Conservation (phyloP, 768 basidiomycete species). For the Austroboletus eburneus region DNA sequence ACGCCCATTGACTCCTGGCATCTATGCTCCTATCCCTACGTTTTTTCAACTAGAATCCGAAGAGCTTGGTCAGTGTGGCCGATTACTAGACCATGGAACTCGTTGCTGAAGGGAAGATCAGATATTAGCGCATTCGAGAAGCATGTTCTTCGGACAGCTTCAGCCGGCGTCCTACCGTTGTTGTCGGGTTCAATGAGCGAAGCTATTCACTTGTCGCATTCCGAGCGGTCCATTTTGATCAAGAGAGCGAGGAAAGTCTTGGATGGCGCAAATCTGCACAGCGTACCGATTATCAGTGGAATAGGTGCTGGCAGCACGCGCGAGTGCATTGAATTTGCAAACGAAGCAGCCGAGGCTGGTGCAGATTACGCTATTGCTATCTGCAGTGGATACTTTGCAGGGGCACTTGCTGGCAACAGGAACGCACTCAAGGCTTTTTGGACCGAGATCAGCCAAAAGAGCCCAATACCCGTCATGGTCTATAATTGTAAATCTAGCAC, state of each 20-base stretch:
- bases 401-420: slow-evolving; percentile 56
- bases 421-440: slow-evolving; percentile 76
- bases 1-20: slow-evolving; percentile 66
- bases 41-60: slow-evolving; percentile 76
- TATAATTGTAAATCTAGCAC: slow-evolving; percentile 66
- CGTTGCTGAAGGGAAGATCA: slow-evolving; percentile 5
- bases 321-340: slow-evolving; percentile 71
- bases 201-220: slow-evolving; percentile 66
- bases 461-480: slow-evolving; percentile 82
- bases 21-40: slow-evolving; percentile 83
- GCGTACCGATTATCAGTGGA: slow-evolving; percentile 73
- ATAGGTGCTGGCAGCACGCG: slow-evolving; percentile 82
- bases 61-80: slow-evolving; percentile 64
- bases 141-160: slow-evolving; percentile 62
- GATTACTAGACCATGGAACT: slow-evolving; percentile 1
- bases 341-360: slow-evolving; percentile 77
- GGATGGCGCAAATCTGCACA: slow-evolving; percentile 55
- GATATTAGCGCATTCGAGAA: slow-evolving; percentile 66
- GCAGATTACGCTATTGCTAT: slow-evolving; percentile 88
- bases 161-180: slow-evolving; percentile 66
- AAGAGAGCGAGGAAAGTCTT: slow-evolving; percentile 64
- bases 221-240: slow-evolving; percentile 65
- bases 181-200: slow-evolving; percentile 85
- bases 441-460: slow-evolving; percentile 70
- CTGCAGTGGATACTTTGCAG: slow-evolving; percentile 82